These are phyloP conservation scores for Epicoccum sorghinum DNA, from an alignment of 2,329 filamentous ascomycete species.

Conservation along the genomic window DNA sequence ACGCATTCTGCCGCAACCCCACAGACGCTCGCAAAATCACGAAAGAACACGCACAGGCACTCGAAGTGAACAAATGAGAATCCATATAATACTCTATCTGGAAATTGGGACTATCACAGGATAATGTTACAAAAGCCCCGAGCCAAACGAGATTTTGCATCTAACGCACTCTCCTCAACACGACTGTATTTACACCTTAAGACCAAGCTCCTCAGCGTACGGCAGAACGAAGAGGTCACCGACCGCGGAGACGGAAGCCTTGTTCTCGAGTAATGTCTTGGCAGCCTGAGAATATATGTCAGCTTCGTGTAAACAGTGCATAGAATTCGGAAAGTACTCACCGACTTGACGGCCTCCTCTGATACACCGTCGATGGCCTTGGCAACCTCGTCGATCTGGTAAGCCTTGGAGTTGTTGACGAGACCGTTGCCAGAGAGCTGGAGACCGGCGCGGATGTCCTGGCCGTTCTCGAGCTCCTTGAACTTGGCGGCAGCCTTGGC, in stretches of 20 bases:
- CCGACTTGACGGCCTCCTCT: conserved; percentile 81
- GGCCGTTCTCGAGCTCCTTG: conserved; percentile 80
- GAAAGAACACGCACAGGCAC: too few species aligned
- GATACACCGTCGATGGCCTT: conserved; percentile 82
- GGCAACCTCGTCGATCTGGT: conserved; percentile 80
- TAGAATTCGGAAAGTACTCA: conserved; percentile 57
- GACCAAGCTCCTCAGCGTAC: conserved; percentile 90
- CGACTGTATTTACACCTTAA: conserved; percentile 78
- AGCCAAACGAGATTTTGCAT: conserved; percentile 40
- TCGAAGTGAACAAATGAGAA: conserved; percentile 15
- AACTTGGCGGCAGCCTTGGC: conserved; percentile 94
- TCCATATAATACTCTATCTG: conserved; percentile 49
- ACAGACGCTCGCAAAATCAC: too few species aligned
- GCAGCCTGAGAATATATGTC: conserved; percentile 67
- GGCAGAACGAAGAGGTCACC: conserved; percentile 92
- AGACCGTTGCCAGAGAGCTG: conserved; percentile 85
- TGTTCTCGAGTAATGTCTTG: conserved; percentile 84
- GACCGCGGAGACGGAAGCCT: conserved; percentile 86
- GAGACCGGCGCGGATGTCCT: conserved; percentile 77
- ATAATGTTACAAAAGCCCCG: conserved; percentile 49
- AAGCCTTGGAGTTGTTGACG: conserved; percentile 79
- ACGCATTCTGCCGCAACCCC: too few species aligned
- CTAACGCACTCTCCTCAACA: conserved; percentile 30
- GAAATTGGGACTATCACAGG: conserved; percentile 50
- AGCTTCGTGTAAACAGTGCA: conserved; percentile 19